Evolutionary conservation across 805 yeast genomes (phyloP).

Genomic region (Martiniozyma abietophila): DNA sequence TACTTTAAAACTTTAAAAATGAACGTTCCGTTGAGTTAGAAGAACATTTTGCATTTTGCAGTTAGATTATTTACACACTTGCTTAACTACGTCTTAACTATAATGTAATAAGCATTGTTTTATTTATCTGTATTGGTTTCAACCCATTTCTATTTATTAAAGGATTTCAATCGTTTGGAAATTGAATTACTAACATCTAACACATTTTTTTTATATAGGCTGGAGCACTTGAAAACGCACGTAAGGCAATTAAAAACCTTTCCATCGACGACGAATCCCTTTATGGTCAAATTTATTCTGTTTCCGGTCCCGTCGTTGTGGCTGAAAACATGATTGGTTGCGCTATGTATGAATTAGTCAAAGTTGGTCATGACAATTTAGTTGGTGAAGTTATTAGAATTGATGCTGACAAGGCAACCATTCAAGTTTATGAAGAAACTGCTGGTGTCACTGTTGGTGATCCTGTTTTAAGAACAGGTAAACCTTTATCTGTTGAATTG

Average conservation of each 20-base stretch:
- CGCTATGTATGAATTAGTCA: conserved; percentile 98
- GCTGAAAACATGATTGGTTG: conserved; percentile 99
- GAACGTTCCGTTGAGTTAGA: no score
- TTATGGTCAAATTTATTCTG: conserved; percentile 86
- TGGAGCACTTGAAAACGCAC: conserved; percentile 95
- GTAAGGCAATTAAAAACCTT: conserved; percentile 82
- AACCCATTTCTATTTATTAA: no score
- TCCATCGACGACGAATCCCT: conserved; percentile 73
- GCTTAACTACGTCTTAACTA: no score
- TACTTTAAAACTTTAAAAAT: no score
- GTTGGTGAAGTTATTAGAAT: conserved; percentile 99
- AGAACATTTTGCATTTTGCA: no score
- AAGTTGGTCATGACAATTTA: conserved; percentile 92
- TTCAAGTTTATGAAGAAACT: conserved; percentile 98
- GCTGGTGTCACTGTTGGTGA: conserved; percentile 99
- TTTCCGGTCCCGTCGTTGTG: conserved; percentile 95
- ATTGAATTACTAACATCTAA: conserved; percentile 20
- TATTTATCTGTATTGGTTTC: no score
- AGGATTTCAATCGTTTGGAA: no score
- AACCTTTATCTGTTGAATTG: conserved; percentile 96
- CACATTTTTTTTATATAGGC: conserved; percentile 49
- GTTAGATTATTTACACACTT: no score
- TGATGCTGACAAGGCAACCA: conserved; percentile 92
- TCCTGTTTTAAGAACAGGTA: conserved; percentile 96
- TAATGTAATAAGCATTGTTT: no score